Conservation (phyloP, 2,329 filamentous ascomycete species). For the Stachybotrys chartarum region DNA sequence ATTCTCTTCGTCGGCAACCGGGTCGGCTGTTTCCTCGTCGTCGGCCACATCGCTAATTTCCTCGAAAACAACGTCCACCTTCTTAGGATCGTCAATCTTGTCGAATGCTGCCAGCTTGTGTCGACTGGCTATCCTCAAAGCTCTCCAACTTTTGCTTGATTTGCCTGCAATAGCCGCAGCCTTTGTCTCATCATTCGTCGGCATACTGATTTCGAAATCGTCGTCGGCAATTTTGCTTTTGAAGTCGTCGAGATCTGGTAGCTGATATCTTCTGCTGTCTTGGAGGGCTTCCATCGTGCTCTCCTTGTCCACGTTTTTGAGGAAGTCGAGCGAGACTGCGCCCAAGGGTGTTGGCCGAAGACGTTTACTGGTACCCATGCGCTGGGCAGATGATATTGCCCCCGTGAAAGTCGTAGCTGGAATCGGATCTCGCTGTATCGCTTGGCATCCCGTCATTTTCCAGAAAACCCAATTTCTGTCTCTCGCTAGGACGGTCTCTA, state of each 20-base stretch:
- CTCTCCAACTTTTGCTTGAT: slow-evolving; percentile 85
- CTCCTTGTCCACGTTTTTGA: slow-evolving; percentile 56
- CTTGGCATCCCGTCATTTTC: slow-evolving; percentile 91
- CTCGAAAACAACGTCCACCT: slow-evolving; percentile 52
- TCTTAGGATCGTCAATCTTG: slow-evolving; percentile 77
- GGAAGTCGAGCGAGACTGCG: slow-evolving; percentile 69
- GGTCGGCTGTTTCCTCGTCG: slow-evolving; percentile 24
- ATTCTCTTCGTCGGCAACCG: slow-evolving; percentile 21
- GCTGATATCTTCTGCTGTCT: slow-evolving; percentile 52
- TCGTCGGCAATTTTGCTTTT: slow-evolving; percentile 67
- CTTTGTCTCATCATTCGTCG: slow-evolving; percentile 54
- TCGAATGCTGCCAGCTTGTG: slow-evolving; percentile 74
- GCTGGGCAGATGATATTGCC: slow-evolving; percentile 59
- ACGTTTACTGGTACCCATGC: slow-evolving; percentile 63
- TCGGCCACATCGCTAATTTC: slow-evolving; percentile 34
- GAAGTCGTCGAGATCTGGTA: slow-evolving; percentile 66
- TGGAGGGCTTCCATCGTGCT: slow-evolving; percentile 64
- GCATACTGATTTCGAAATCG: slow-evolving; percentile 82
- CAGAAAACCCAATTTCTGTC: slow-evolving; percentile 99
- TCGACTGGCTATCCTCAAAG: slow-evolving; percentile 71
- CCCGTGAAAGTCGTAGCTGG: slow-evolving; percentile 60
- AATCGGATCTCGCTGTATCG: slow-evolving; percentile 72
- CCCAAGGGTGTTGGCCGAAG: slow-evolving; percentile 63
- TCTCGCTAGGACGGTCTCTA: slow-evolving; percentile 88
- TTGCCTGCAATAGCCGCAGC: slow-evolving; percentile 59